phyloP scores from a whole-genome alignment of 1,284 basidiomycete species.

The Boletus putidus region DNA sequence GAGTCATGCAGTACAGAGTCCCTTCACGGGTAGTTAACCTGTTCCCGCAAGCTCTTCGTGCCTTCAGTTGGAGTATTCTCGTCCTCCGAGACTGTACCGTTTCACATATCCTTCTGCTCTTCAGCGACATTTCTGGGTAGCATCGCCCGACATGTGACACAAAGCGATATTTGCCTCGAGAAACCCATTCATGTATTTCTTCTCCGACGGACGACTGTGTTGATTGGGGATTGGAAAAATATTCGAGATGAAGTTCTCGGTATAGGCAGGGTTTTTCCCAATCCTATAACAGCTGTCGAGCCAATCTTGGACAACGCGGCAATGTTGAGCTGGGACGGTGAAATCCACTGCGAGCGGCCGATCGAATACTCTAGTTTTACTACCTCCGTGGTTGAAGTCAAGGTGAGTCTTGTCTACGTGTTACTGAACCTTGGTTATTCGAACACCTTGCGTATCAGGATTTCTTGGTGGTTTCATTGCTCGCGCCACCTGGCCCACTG shows the following conservation, averaged over 20 bases:
- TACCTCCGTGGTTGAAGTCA: constrained; percentile 37
- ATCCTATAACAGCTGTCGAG: constrained; percentile 18
- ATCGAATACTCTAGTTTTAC: constrained; percentile 44
- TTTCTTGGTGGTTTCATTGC: constrained; percentile 48
- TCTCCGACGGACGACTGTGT: constrained; percentile 35
- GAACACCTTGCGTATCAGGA: constrained; percentile 44
- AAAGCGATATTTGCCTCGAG: constrained; percentile 26
- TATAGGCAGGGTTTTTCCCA: constrained; percentile 26
- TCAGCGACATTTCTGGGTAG: constrained; percentile 44
- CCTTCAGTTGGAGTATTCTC: constrained; percentile 56
- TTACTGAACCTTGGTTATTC: not conserved
- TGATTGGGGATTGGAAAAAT: constrained; percentile 7
- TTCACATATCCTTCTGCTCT: constrained; percentile 61
- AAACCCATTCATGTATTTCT: constrained; percentile 33
- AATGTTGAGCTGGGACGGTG: constrained; percentile 47
- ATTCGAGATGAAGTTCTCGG: constrained; percentile 34
- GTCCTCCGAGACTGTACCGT: constrained; percentile 54
- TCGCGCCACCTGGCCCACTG: constrained; percentile 34
- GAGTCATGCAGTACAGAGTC: constrained; percentile 25
- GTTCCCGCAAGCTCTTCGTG: constrained; percentile 34
- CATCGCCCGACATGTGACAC: constrained; percentile 38
- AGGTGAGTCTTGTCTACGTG: constrained; percentile 23
- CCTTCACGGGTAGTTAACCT: constrained; percentile 3
- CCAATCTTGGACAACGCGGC: constrained; percentile 9
- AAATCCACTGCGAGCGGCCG: constrained; percentile 38